Base-by-base conservation (phyloP, 345 rosid species). In the Populus euphratica region DNA sequence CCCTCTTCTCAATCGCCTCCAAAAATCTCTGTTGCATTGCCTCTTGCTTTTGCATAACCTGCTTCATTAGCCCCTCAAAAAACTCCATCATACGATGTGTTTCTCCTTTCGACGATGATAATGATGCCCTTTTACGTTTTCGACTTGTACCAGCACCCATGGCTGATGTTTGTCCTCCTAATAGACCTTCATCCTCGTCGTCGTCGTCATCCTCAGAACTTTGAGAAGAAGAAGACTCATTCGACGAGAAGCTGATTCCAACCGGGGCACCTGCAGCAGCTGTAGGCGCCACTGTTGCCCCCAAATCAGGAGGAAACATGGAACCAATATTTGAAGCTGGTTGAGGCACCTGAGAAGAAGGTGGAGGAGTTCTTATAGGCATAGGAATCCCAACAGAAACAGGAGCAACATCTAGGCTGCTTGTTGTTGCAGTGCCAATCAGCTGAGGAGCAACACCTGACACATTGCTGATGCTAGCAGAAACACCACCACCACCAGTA, bases 41-140 rank as follows among this genome's bases (percentile, higher is more conserved):
- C 67, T 92, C 93, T 81, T 94, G 98, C 82, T 92, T 91, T 70
- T 91, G 92, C 91, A 92, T 86, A 65, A 92, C 92, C 77, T 91
- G 88, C 73, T 85, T 91, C 87, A 91, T 89, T 68, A 94, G 80
- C 35, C 90, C 79, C 77, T 92, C 88, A 14, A 94, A 89, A 77
- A 88, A 78, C 10, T 88, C 91, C 97, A 91, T 91, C 93, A 89
- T 93, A 85, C 88, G 83, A 23, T 78, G 73, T 41, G 70, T 83
- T 72, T 73, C 86, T 68, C 47, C 75, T 69, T 1, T 80, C 5
- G 68, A 83, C 25, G 83, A 72, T 27, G 83, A 43, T 39, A 38
- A 20, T 41, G 83, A 43, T 23, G 25, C 49, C 78, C 97, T 83
- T 79, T 89, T 93, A 39, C 97, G 88, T 81, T 92, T 94, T 64